Evolutionary conservation across 495 filamentous ascomycete species (phyloP), one percentile per base, ranked within the genome.

Genomic region (Acidomyces sp.): DNA sequence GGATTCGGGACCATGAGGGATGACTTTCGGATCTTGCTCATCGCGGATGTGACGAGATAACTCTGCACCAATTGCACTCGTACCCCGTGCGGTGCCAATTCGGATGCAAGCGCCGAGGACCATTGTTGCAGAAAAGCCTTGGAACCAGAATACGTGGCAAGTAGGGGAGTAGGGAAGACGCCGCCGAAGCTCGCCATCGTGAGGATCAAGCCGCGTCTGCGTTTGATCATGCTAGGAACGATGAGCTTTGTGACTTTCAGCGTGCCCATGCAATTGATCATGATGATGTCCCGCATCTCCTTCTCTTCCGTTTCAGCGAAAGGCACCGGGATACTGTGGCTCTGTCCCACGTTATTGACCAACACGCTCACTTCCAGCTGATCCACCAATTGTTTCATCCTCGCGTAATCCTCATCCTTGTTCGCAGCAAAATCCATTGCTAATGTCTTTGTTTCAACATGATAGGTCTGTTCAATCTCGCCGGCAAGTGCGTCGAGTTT

Each of bases 51-150:
- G 54, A 99, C 83, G 44, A 99, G 74, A 61, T 99, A 88, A 48
- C 78, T 81, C 48, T 95, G 71, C 19, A 90, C 77, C 28, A 95
- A 70, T 54, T 95, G 72, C 28, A 94, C 87, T 30, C 79, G 75
- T 21, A 99, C 75, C 39, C 82, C 80, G 49, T 82, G 65, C 1
- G 73, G 73, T 47, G 77, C 75, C 18, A 96, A 69, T 61, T 99
- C 92, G 9, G 82, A 68, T 19, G 78, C 80, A 2, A 99, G 73
- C 27, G 92, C 74, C 3, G 75, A 77, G 32, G 84, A 93, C 92
- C 92, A 99, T 58, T 92, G 78, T 61, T 95, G 87, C 42, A 99
- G 71, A 71, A 99, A 99, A 18, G 92, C 88, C 67, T 99, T 99
- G 72, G 76, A 83, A 41, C 92, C 92, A 43, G 83, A 92, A 71